phyloP scores from a whole-genome alignment of 2,329 filamentous ascomycete genomes.

The Phialophora macrospora region DNA sequence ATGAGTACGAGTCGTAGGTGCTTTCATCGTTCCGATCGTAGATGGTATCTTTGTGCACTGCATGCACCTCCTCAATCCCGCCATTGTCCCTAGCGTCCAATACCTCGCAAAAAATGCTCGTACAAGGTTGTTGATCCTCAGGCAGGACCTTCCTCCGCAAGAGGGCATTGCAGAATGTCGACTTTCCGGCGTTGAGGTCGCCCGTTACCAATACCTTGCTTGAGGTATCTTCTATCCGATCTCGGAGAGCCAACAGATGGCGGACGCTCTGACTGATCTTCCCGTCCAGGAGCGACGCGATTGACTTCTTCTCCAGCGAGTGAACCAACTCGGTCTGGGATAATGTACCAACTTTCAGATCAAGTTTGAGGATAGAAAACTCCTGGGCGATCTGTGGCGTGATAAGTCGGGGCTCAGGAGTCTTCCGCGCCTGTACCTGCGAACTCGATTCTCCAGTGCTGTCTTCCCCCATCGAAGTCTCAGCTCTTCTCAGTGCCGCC shows the following conservation, averaged over 20 bases:
- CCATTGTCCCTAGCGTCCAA: constrained; percentile 89
- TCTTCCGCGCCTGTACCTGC: constrained; percentile 64
- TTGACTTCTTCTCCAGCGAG: constrained; percentile 87
- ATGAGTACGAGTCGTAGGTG: constrained; percentile 84
- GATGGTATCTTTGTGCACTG: constrained; percentile 76
- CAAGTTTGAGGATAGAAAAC: constrained; percentile 92
- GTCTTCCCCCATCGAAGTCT: constrained; percentile 68
- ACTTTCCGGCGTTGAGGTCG: constrained; percentile 96
- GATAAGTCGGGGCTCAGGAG: constrained; percentile 78
- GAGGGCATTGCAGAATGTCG: constrained; percentile 98
- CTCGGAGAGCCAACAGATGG: constrained; percentile 82
- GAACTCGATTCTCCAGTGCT: constrained; percentile 72
- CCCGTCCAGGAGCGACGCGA: constrained; percentile 87
- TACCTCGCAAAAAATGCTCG: constrained; percentile 97
- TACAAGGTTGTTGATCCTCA: constrained; percentile 97
- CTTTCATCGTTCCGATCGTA: constrained; percentile 93
- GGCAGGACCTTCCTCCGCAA: constrained; percentile 89
- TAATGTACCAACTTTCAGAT: constrained; percentile 84
- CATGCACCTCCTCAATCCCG: constrained; percentile 92
- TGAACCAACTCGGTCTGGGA: constrained; percentile 91
- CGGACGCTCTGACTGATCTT: constrained; percentile 94
- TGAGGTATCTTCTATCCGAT: constrained; percentile 94
- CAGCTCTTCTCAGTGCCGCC: constrained; percentile 68
- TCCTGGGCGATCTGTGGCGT: constrained; percentile 93
- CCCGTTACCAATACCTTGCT: constrained; percentile 97